phyloP scores from a whole-genome alignment of 306 rosid species.

The Mimosa bimucronata region DNA sequence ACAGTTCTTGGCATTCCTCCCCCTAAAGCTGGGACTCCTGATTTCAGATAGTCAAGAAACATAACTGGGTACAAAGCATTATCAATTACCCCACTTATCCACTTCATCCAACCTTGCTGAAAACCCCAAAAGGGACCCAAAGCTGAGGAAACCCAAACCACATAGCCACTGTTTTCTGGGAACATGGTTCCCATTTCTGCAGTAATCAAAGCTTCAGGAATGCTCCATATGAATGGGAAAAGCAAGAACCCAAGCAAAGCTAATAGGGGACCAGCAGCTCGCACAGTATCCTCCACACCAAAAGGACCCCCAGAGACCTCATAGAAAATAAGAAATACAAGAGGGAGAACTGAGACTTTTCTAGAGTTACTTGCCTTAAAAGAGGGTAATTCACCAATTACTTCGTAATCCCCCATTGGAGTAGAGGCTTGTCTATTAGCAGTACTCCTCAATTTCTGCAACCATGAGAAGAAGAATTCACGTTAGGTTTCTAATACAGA shows the following conservation, averaged over 20 bases:
- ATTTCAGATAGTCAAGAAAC: constrained; percentile 74
- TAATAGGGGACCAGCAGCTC: constrained; percentile 79
- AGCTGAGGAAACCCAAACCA: constrained; percentile 88
- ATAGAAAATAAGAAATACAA: constrained; percentile 76
- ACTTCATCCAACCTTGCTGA: constrained; percentile 92
- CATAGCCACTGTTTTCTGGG: constrained; percentile 84
- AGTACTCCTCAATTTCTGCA: constrained; percentile 57
- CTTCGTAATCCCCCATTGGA: constrained; percentile 53
- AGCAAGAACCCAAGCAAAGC: constrained; percentile 73
- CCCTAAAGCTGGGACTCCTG: constrained; percentile 66
- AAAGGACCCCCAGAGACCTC: constrained; percentile 90
- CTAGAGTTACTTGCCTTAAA: constrained; percentile 40
- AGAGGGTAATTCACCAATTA: constrained; percentile 48
- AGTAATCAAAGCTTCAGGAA: constrained; percentile 79
- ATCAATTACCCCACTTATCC: constrained; percentile 82
- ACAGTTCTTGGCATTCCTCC: constrained; percentile 61
- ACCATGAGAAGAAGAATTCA: background rate
- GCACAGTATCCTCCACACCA: constrained; percentile 76
- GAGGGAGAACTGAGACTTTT: constrained; percentile 68
- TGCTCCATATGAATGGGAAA: constrained; percentile 80
- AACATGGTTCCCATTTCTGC: constrained; percentile 93
- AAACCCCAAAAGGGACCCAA: constrained; percentile 84
- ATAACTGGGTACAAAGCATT: constrained; percentile 77
- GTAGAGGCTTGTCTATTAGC: constrained; percentile 40
- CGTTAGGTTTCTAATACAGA: background rate